These are phyloP conservation scores for Theobroma grandiflorum DNA, from an alignment of 441 rosid genomes.

Conservation along the genomic window DNA sequence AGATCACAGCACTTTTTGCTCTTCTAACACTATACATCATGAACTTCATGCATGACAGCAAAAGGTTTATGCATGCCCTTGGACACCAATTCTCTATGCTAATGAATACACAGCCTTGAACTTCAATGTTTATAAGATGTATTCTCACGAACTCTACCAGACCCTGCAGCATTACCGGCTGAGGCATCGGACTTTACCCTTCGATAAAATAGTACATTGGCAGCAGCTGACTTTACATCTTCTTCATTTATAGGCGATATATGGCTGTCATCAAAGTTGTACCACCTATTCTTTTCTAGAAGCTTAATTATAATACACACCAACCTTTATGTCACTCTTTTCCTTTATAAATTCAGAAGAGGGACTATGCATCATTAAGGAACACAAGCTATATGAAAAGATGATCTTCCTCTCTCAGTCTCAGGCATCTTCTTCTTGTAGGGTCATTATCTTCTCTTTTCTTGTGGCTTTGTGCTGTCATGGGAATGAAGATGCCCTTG, in stretches of 20 bases:
- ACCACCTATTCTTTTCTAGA: slow-evolving; percentile 92
- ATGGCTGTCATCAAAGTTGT: slow-evolving; percentile 92
- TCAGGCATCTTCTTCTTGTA: background rate
- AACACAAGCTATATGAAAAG: background rate
- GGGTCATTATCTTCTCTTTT: background rate
- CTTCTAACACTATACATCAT: background rate
- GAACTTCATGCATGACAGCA: slow-evolving; percentile 13
- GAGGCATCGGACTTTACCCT: slow-evolving; percentile 62
- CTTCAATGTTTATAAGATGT: slow-evolving; percentile 38
- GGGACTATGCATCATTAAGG: background rate
- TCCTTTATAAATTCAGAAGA: background rate
- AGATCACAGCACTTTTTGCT: background rate
- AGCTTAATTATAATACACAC: slow-evolving; percentile 69
- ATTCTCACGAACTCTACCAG: slow-evolving; percentile 35
- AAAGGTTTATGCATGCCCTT: slow-evolving; percentile 11
- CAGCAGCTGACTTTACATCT: slow-evolving; percentile 90
- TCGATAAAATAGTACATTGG: slow-evolving; percentile 89
- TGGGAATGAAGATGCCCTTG: background rate
- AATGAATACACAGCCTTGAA: slow-evolving; percentile 13
- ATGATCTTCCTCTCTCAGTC: background rate
- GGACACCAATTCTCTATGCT: background rate
- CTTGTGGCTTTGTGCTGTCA: background rate
- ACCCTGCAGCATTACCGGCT: slow-evolving; percentile 42
- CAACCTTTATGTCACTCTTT: background rate
- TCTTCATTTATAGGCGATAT: slow-evolving; percentile 87